Conservation (phyloP, 2,329 filamentous ascomycete species). For the Exophiala calicioides region DNA sequence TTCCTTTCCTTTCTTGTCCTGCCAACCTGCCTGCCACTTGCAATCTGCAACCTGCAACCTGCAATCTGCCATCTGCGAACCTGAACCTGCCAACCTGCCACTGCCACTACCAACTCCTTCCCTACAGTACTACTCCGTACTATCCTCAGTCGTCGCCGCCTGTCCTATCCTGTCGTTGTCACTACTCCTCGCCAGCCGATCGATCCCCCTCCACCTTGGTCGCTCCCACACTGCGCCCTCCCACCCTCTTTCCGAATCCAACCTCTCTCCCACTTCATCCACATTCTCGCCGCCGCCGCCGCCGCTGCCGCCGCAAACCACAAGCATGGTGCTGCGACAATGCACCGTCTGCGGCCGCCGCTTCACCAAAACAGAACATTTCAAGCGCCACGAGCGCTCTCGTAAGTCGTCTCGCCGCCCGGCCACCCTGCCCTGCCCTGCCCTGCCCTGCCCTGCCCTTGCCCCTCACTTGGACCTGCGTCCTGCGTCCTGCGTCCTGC, state of each 20-base stretch:
- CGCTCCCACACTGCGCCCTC: not conserved
- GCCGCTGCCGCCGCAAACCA: constrained; percentile 8
- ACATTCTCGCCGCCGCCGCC: not conserved
- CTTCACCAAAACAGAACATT: constrained; percentile 59
- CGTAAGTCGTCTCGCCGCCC: constrained; percentile 44
- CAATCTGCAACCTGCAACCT: no score
- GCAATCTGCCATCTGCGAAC: no score
- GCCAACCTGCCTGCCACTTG: no score
- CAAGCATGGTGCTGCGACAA: constrained; percentile 45
- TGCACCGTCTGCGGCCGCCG: constrained; percentile 54
- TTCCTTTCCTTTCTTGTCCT: no score
- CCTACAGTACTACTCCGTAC: no score
- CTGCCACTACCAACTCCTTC: no score
- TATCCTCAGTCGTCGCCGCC: not conserved
- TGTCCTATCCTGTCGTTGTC: not conserved
- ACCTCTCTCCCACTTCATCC: not conserved
- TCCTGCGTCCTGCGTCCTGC: no score
- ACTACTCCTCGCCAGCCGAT: not conserved
- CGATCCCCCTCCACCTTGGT: not conserved
- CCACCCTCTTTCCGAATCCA: not conserved
- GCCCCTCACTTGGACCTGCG: not conserved
- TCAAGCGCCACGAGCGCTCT: constrained; percentile 57
- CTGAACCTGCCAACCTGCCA: no score
- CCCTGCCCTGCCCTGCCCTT: constrained; percentile 22
- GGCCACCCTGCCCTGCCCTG: constrained; percentile 3